Evolutionary conservation across 257 asterid species (phyloP).

Genomic region (Apocynum venetum): DNA sequence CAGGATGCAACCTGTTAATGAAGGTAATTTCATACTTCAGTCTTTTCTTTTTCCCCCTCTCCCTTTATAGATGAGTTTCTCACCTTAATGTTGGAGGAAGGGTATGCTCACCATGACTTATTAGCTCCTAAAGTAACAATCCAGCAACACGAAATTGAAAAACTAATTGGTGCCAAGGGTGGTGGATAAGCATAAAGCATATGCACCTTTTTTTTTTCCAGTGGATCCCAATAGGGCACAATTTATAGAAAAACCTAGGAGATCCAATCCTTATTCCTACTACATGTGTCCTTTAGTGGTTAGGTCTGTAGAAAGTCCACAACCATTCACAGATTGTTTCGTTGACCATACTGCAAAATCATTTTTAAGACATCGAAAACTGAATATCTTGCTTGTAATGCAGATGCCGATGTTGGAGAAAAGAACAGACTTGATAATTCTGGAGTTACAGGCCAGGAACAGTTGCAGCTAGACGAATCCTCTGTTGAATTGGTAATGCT

Average conservation of each 20-base stretch:
- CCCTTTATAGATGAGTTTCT: not conserved
- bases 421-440: slow-evolving; percentile 29
- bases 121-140: not conserved
- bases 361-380: not conserved
- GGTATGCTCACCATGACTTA: not conserved
- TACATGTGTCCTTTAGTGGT: not conserved
- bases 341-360: not conserved
- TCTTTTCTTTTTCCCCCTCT: not conserved
- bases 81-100: not conserved
- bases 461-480: slow-evolving; percentile 19
- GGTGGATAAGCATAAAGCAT: not conserved
- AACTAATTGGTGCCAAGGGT: not conserved
- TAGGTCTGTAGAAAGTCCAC: not conserved
- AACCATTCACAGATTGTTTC: not conserved
- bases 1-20: slow-evolving; percentile 13
- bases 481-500: slow-evolving; percentile 23
- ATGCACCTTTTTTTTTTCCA: not conserved
- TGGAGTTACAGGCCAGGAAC: slow-evolving; percentile 31
- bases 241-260: not conserved
- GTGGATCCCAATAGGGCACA: not conserved
- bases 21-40: not conserved
- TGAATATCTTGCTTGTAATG: not conserved
- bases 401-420: slow-evolving; percentile 21
- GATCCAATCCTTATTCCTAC: not conserved
- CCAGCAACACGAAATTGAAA: not conserved